A percentile compares a stretch with the other conserved stretches of the same genome.
Evolutionary conservation across 2,329 filamentous ascomycete genomes (phyloP).

Genomic region (Clonostachys sp.): DNA sequence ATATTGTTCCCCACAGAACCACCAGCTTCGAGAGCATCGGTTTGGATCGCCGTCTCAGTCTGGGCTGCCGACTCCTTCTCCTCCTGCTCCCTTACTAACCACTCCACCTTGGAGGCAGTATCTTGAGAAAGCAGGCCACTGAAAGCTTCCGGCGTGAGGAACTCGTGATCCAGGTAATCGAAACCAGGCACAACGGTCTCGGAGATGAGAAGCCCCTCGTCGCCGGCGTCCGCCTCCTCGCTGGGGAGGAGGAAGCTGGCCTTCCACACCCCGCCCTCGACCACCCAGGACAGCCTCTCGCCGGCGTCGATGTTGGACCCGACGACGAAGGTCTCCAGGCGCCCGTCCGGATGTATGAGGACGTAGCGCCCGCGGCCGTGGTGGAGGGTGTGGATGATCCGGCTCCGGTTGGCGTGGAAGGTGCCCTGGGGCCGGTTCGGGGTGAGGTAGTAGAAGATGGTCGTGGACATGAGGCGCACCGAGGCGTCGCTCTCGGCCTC

Average conservation of each 20-base stretch:
- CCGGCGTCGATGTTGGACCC: slow-evolving; percentile 51
- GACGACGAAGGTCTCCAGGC: slow-evolving; percentile 61
- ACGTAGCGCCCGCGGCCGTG: slow-evolving; percentile 60
- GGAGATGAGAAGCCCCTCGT: slow-evolving; percentile 53
- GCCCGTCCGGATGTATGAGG: slow-evolving; percentile 48
- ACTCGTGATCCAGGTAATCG: slow-evolving; percentile 64
- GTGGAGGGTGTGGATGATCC: slow-evolving; percentile 63
- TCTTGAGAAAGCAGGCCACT: slow-evolving; percentile 45
- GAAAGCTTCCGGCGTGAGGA: slow-evolving; percentile 48
- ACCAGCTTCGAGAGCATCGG: too few relatives aligned
- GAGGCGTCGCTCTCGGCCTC: slow-evolving; percentile 28
- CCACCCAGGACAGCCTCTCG: slow-evolving; percentile 63
- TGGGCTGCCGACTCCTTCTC: neutral
- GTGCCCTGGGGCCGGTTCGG: slow-evolving; percentile 46
- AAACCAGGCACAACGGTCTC: slow-evolving; percentile 68
- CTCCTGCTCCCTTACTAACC: slow-evolving; percentile 27
- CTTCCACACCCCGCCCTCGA: slow-evolving; percentile 65
- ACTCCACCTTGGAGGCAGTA: slow-evolving; percentile 40
- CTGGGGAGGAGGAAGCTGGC: slow-evolving; percentile 52
- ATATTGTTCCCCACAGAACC: too few relatives aligned
- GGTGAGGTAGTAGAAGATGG: slow-evolving; percentile 62
- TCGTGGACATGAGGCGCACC: slow-evolving; percentile 50
- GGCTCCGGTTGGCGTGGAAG: slow-evolving; percentile 59
- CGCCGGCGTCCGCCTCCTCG: slow-evolving; percentile 17
- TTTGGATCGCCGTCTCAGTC: too few relatives aligned